Evolutionary conservation across 768 basidiomycete genomes (phyloP).

Genomic region (Kwoniella botswanensis): DNA sequence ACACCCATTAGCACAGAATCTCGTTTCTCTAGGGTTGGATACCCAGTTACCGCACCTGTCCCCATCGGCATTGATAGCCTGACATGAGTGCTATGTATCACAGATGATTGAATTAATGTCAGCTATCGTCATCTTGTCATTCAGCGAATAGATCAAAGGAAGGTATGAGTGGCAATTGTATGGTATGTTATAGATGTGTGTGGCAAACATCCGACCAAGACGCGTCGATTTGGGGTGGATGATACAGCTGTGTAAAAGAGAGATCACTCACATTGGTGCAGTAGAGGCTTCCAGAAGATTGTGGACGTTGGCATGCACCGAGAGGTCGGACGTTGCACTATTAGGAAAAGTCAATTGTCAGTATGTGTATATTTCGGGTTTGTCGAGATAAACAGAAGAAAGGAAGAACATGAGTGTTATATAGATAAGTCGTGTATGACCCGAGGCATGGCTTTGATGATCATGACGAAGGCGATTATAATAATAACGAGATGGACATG

Average conservation of each 20-base stretch:
- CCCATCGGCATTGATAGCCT: constrained; percentile 28
- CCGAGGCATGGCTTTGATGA: neutral
- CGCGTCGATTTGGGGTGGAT: constrained; percentile 1
- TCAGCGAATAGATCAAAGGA: too few species aligned
- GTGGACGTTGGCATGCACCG: constrained; percentile 22
- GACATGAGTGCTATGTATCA: constrained; percentile 23
- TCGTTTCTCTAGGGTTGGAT: neutral
- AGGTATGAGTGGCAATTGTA: too few species aligned
- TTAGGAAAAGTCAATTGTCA: neutral
- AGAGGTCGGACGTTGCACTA: constrained; percentile 31
- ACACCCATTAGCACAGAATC: constrained; percentile 29
- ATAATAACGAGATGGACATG: neutral
- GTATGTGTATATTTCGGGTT: neutral
- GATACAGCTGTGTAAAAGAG: neutral
- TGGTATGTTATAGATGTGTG: too few species aligned
- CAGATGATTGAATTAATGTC: neutral
- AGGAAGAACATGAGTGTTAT: neutral
- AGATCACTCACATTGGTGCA: constrained; percentile 25
- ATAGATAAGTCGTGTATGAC: neutral
- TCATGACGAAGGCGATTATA: neutral
- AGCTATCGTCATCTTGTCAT: too few species aligned
- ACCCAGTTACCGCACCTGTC: constrained; percentile 27
- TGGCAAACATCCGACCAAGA: constrained; percentile 6
- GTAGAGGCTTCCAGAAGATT: constrained; percentile 18
- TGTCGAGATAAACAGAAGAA: neutral